phyloP scores from a whole-genome alignment of 495 filamentous ascomycete species.

The Penicillium tannophilum region DNA sequence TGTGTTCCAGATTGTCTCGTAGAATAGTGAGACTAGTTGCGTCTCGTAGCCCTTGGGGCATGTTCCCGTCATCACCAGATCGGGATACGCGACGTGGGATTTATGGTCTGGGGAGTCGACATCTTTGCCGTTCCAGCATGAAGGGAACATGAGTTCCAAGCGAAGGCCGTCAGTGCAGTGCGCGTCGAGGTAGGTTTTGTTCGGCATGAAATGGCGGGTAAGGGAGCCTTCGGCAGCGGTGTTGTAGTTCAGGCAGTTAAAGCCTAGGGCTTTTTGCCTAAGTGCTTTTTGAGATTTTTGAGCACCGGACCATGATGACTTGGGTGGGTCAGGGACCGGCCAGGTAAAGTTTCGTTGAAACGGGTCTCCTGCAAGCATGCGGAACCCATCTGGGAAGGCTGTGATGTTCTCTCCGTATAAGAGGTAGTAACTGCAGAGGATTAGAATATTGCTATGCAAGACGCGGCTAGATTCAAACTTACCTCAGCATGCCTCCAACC shows the following conservation, averaged over 20 bases:
- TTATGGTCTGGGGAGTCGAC: conserved; percentile 62
- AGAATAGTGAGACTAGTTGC: conserved; percentile 76
- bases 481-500: conserved; percentile 61
- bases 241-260: conserved; percentile 86
- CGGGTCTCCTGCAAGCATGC: conserved; percentile 82
- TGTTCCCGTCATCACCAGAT: conserved; percentile 69
- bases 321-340: conserved; percentile 69
- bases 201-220: conserved; percentile 77
- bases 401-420: conserved; percentile 63
- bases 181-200: conserved; percentile 73
- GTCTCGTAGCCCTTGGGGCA: conserved; percentile 75
- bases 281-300: conserved; percentile 67
- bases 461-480: conserved; percentile 21
- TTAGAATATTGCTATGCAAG: conserved; percentile 1
- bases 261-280: conserved; percentile 80
- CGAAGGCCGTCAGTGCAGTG: conserved; percentile 78
- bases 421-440: conserved; percentile 67
- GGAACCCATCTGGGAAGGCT: conserved; percentile 78
- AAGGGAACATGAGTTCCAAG: conserved; percentile 85
- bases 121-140: conserved; percentile 84
- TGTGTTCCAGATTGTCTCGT: conserved; percentile 86
- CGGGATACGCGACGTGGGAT: conserved; percentile 76
- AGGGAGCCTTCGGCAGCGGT: conserved; percentile 64
- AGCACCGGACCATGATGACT: conserved; percentile 64
- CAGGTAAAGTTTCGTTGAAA: conserved; percentile 69